These are phyloP conservation scores for Myriangium duriaei DNA, from an alignment of 2,329 filamentous ascomycete species.

Conservation along the genomic window DNA sequence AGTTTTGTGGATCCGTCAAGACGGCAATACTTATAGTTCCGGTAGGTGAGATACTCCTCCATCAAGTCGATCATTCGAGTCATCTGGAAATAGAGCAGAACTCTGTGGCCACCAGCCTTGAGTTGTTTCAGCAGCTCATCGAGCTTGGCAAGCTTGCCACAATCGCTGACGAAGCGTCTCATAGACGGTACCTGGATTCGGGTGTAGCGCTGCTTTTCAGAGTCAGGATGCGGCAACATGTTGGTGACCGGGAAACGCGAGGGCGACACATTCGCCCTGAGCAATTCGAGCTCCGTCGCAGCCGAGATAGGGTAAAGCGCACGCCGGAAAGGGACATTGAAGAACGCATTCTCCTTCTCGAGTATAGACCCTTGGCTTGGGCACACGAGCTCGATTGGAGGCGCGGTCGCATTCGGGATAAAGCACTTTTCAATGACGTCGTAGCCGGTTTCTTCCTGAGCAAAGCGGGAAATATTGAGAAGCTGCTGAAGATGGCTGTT, in stretches of 20 bases:
- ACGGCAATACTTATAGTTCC: slow-evolving; percentile 97
- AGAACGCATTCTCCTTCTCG: slow-evolving; percentile 63
- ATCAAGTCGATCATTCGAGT: slow-evolving; percentile 99
- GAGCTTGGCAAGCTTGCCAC: slow-evolving; percentile 84
- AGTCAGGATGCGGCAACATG: slow-evolving; percentile 66
- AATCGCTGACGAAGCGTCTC: slow-evolving; percentile 94
- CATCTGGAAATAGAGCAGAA: slow-evolving; percentile 99
- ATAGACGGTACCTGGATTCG: slow-evolving; percentile 91
- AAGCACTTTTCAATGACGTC: slow-evolving; percentile 69
- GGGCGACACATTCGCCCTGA: slow-evolving; percentile 59
- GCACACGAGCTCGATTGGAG: slow-evolving; percentile 71
- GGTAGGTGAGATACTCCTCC: slow-evolving; percentile 97
- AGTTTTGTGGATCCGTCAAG: slow-evolving; percentile 94
- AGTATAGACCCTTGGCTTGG: slow-evolving; percentile 49
- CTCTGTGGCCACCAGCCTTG: slow-evolving; percentile 85
- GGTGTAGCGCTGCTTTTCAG: slow-evolving; percentile 72
- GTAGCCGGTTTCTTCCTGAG: slow-evolving; percentile 59
- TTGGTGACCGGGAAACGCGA: slow-evolving; percentile 49
- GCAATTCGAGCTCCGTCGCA: slow-evolving; percentile 57
- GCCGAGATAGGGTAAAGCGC: slow-evolving; percentile 55
- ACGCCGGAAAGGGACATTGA: slow-evolving; percentile 65
- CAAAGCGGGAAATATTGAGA: slow-evolving; percentile 61
- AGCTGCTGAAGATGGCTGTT: slow-evolving; percentile 64
- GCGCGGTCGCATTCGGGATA: slow-evolving; percentile 66
- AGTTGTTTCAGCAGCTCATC: slow-evolving; percentile 78